Conservation (phyloP, 106 monocot species). For the Platanthera guangdongensis region DNA sequence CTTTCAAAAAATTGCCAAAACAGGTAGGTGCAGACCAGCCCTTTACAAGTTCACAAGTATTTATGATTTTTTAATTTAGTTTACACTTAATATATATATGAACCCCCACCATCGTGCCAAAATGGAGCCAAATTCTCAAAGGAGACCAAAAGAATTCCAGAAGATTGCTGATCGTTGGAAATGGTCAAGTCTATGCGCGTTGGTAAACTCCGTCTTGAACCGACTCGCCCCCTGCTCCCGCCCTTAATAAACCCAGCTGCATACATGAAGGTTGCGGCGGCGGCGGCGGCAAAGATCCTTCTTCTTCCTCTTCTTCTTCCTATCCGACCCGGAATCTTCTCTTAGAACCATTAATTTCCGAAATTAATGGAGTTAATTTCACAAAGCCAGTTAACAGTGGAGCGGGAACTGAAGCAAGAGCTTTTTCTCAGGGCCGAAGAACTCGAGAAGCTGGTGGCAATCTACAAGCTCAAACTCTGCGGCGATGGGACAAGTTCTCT, state of each 20-base stretch:
- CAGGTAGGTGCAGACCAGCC: no score
- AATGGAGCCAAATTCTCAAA: not conserved
- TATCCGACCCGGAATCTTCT: not conserved
- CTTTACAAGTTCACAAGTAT: no score
- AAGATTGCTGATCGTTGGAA: not conserved
- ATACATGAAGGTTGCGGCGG: not conserved
- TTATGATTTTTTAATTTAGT: no score
- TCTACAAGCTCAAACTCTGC: constrained; percentile 1
- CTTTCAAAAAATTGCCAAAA: no score
- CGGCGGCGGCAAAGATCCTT: not conserved
- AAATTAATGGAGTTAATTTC: not conserved
- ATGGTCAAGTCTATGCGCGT: not conserved
- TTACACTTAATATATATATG: no score
- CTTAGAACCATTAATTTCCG: not conserved
- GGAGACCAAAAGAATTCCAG: not conserved
- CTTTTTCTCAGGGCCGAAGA: constrained; percentile 6
- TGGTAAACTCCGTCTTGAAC: not conserved
- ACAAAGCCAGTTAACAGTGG: not conserved
- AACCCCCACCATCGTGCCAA: no score
- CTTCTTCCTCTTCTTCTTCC: not conserved
- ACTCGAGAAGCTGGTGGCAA: constrained; percentile 3
- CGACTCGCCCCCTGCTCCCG: not conserved
- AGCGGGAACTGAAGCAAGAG: constrained; percentile 1
- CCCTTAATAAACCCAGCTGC: not conserved
- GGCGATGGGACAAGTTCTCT: not conserved